Percentiles rank a stretch among this genome's conserved stretches.
Conservation (phyloP, 306 rosid species). For the Datisca glomerata region DNA sequence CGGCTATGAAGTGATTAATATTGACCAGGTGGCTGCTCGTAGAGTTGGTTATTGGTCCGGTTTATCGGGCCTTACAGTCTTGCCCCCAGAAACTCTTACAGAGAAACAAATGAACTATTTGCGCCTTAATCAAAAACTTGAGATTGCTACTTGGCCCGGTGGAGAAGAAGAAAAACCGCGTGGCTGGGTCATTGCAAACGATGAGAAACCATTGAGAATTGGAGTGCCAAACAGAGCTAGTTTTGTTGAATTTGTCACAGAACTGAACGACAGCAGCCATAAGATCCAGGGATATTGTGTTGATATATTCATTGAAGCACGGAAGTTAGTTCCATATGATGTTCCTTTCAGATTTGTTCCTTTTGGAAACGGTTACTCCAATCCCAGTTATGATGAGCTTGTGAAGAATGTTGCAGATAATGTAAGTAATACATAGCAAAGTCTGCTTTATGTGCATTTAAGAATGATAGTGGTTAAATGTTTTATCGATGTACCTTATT, state of each 20-base stretch:
- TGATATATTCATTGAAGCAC: constrained; percentile 63
- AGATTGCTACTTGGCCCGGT: constrained; percentile 77
- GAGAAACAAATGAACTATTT: constrained; percentile 14
- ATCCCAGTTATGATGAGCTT: constrained; percentile 62
- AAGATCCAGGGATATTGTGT: constrained; percentile 59
- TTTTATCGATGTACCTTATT: not conserved
- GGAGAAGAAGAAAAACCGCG: constrained; percentile 66
- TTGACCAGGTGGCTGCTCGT: constrained; percentile 28
- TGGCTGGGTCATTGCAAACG: constrained; percentile 80
- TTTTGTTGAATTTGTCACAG: constrained; percentile 77
- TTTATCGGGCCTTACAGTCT: constrained; percentile 54
- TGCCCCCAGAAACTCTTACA: constrained; percentile 37
- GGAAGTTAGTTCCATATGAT: constrained; percentile 51
- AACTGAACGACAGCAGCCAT: constrained; percentile 19
- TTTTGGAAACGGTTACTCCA: constrained; percentile 60
- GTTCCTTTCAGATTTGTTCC: constrained; percentile 61
- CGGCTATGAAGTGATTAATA: constrained; percentile 73
- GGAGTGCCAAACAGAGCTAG: constrained; percentile 85
- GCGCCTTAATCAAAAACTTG: constrained; percentile 47
- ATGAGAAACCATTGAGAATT: constrained; percentile 64
- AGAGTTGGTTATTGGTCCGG: constrained; percentile 75
- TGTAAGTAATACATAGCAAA: constrained; percentile 35
- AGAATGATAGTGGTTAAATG: too few species aligned
- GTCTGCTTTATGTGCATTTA: too few species aligned
- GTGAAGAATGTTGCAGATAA: constrained; percentile 48